Base-by-base conservation (phyloP, 176 grass and related monocot species). In the Oryza nivara region DNA sequence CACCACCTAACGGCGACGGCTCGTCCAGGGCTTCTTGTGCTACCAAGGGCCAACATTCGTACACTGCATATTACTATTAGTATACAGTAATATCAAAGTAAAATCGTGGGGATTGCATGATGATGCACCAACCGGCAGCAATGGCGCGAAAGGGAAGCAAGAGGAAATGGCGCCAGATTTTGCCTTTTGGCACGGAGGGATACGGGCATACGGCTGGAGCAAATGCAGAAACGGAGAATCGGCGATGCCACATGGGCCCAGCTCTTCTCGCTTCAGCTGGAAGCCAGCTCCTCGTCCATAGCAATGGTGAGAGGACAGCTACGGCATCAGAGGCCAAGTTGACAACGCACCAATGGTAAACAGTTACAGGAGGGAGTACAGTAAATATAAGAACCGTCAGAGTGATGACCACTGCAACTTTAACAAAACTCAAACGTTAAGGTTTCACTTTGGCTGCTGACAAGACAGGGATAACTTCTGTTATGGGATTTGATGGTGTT, bases 231-330 rank as follows among this genome's bases (percentile, higher is more conserved):
- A 15, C 1, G 23, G 5, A 69, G 70, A 23, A 63, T 23, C 58
- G 7, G 68, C 4, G 45, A 16, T 17, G 45, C n/a, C 58, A n/a
- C n/a, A 8, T 8, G 45, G 36, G 22, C 20, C 63, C 8, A 8
- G 7, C 75, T 46, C 40, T 68, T 54, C 65, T 89, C 54, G 65
- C 41, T 82, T 78, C 43, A 77, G 73, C 78, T 73, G 83, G 73
- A 90, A 38, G 79, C 14, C 67, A 78, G 80, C 73, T 72, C 46
- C 12, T 47, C 58, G 64, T 61, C 44, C 56, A 28, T 69, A 41
- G 48, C 30, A 65, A 48, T 6, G 40, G 10, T 65, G 36, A 70
- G 36, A 70, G 48, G 72, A 72, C 78, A 77, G n/a, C 48, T 19
- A 64, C 25, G 3, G 36, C 67, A 7, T 60, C 34, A 71, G 17